phyloP scores from a whole-genome alignment of 1,284 basidiomycete species.

The Sphagnurus paluster region DNA sequence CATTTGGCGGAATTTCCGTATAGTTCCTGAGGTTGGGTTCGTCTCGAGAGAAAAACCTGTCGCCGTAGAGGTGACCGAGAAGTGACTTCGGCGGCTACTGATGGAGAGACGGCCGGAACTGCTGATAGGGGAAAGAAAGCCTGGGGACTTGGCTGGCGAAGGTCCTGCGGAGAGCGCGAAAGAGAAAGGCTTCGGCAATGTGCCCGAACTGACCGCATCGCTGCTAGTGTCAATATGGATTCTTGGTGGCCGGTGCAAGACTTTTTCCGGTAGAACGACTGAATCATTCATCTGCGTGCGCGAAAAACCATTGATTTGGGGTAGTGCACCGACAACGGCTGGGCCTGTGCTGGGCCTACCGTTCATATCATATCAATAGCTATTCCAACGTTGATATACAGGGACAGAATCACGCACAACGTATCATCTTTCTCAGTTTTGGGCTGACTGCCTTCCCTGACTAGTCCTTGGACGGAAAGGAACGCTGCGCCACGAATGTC shows the following conservation, averaged over 20 bases:
- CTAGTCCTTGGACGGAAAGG: conserved; percentile 46
- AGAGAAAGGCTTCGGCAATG: conserved; percentile 46
- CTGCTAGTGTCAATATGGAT: conserved; percentile 31
- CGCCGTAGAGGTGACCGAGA: conserved; percentile 38
- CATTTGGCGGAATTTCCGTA: conserved; percentile 57
- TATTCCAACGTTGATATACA: too few relatives aligned
- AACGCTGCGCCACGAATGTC: conserved; percentile 42
- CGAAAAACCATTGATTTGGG: conserved; percentile 36
- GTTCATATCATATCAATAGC: too few relatives aligned
- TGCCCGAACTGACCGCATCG: conserved; percentile 46
- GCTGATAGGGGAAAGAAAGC: conserved; percentile 12
- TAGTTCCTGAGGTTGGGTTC: conserved; percentile 34
- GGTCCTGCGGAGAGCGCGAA: conserved; percentile 34
- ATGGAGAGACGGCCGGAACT: conserved; percentile 31
- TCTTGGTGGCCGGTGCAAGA: conserved; percentile 36
- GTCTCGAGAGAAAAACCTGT: conserved; percentile 32
- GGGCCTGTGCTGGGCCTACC: too few relatives aligned
- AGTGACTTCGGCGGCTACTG: conserved; percentile 35
- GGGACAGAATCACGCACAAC: conserved; percentile 7
- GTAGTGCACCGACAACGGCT: too few relatives aligned
- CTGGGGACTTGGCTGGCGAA: conserved; percentile 11
- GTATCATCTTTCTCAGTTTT: conserved; percentile 6
- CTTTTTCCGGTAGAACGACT: conserved; percentile 54
- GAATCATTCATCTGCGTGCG: conserved; percentile 42
- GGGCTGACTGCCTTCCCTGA: conserved; percentile 30